Conservation (phyloP, 257 asterid genomes). For the Knoxia roxburghii region DNA sequence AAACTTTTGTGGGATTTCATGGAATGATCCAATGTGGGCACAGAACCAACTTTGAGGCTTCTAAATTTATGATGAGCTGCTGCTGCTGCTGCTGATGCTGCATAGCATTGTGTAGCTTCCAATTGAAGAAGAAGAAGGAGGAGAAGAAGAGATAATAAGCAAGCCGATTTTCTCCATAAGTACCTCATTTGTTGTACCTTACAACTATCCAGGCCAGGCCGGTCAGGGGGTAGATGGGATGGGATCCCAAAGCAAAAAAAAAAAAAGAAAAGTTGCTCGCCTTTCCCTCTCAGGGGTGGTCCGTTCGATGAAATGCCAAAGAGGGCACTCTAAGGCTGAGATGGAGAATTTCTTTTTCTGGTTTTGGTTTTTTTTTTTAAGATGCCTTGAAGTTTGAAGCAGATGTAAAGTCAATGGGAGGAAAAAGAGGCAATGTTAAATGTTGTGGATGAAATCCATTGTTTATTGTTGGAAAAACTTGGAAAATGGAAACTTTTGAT, state of each 20-base stretch:
- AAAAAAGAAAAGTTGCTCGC: not conserved
- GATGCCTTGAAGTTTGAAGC: constrained; percentile 29
- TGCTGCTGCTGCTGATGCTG: constrained; percentile 48
- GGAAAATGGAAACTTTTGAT: constrained; percentile 24
- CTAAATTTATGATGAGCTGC: constrained; percentile 30
- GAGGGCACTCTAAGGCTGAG: not conserved
- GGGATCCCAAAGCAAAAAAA: not conserved
- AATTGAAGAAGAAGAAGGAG: constrained; percentile 35
- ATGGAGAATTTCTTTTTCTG: constrained; percentile 13
- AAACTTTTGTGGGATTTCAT: constrained; percentile 22
- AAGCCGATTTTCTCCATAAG: constrained; percentile 30
- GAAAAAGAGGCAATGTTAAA: constrained; percentile 35
- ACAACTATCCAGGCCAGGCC: constrained; percentile 11
- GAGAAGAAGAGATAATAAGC: constrained; percentile 19
- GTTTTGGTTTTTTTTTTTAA: constrained; percentile 6
- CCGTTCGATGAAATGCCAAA: not conserved
- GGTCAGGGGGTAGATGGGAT: constrained; percentile 33
- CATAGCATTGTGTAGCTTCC: constrained; percentile 35
- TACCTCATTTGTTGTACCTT: constrained; percentile 38
- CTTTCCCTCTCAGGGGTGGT: not conserved
- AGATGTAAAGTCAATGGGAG: constrained; percentile 30
- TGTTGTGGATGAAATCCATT: no score
- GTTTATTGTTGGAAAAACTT: no score
- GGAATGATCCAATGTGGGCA: constrained; percentile 16
- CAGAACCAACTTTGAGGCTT: constrained; percentile 28